Evolutionary conservation across 179 eudicot genomes (phyloP), one percentile per base, ranked within the genome.

Genomic region (Heliamphora pulchella): DNA sequence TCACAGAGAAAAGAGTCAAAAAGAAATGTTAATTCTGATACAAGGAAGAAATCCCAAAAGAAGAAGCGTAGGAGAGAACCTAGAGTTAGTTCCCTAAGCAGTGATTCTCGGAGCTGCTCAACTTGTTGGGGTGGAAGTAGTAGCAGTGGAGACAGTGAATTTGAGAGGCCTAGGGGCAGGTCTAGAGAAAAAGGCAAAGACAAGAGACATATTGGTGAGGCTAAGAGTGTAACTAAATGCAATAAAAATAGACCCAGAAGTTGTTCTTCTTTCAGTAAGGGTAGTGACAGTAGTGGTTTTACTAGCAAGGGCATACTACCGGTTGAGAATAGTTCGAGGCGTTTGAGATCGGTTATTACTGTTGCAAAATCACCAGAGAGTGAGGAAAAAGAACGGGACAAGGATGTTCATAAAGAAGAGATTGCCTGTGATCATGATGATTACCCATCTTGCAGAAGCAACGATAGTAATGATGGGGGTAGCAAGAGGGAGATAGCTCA

Each of bases 321-420:
- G 10, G 80, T 64, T 76, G 89, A 83, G 75, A 82, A 78, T 81
- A 74, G 73, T 64, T 80, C 90, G 6, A 89, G 85, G 85, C 89
- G 98, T 61, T 80, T 94, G 84, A 94, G 83, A 79, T 94, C 98
- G 9, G 89, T 94, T 82, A 89, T 94, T 76, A 86, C 87, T 71
- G 89, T 88, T 78, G 76, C 69, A 10, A 83, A 81, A 68, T 84
- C 78, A 44, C 51, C 47, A 3, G 86, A 86, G 62, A 62, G 63
- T 1, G 91, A 87, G 6, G 88, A 73, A 73, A 79, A 58, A 59
- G 81, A 81, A n/a, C 65, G 39, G 65, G 86, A 82, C 62, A 84
- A 62, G 83, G 91, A 87, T 74, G 87, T 76, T 55, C 85, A 74
- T 71, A 89, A 93, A 80, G 97, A 93, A 75, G 97, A 91, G 87